Evolutionary conservation across 2,329 filamentous ascomycete species (phyloP).

Genomic region (Penicillium freii): DNA sequence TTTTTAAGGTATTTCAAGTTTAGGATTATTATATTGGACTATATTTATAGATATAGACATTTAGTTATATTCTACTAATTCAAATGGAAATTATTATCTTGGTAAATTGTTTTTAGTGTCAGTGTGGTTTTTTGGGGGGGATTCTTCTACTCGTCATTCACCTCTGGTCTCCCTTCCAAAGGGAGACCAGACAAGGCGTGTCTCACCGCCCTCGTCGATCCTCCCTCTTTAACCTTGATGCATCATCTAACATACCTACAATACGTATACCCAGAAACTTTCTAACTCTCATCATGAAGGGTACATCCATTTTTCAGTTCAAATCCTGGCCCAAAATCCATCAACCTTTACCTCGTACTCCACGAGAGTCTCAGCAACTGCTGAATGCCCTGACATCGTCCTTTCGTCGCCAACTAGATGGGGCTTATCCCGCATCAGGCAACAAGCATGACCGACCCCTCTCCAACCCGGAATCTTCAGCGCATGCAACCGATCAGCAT

Average conservation of each 20-base stretch:
- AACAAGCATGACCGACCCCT: conserved; percentile 19
- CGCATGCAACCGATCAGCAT: conserved; percentile 39
- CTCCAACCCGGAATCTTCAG: conserved; percentile 29
- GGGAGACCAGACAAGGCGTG: not conserved
- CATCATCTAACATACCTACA: not conserved
- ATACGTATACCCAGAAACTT: not conserved
- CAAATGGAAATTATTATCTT: not conserved
- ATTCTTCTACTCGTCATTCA: conserved; percentile 27
- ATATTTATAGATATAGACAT: not conserved
- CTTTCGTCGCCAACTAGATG: conserved; percentile 63
- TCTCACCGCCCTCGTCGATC: conserved; percentile 27
- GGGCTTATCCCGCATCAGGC: conserved; percentile 50
- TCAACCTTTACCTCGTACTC: conserved; percentile 51
- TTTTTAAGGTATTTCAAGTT: not conserved
- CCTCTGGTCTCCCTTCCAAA: conserved; percentile 8
- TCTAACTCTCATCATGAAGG: conserved; percentile 49
- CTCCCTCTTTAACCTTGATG: conserved; percentile 5
- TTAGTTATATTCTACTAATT: not conserved
- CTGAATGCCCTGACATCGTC: conserved; percentile 61
- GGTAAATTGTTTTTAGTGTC: not conserved
- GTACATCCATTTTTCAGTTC: conserved; percentile 48
- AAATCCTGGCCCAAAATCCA: conserved; percentile 56
- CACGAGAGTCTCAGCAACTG: conserved; percentile 59
- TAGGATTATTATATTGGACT: not conserved
- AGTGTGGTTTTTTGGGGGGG: not conserved